Conservation (phyloP, 164 flowering plant genomes). For the Akebia trifoliata region DNA sequence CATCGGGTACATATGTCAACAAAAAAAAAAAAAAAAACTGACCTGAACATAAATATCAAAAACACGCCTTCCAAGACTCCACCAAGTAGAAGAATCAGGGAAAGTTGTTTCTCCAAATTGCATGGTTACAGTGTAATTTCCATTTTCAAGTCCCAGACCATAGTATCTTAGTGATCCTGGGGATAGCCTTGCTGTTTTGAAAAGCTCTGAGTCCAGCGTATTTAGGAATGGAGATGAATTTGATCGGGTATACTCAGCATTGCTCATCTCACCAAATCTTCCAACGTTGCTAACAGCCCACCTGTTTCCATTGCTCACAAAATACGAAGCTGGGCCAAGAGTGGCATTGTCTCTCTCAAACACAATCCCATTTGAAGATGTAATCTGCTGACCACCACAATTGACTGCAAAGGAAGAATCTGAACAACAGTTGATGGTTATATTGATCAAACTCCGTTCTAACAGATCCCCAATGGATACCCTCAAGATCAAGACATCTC, state of each 20-base stretch:
- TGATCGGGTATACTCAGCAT: conserved; percentile 26
- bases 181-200: conserved; percentile 66
- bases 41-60: conserved; percentile 89
- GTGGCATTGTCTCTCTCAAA: conserved; percentile 52
- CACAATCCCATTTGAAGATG: conserved; percentile 22
- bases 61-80: conserved; percentile 67
- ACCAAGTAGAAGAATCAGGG: conserved; percentile 35
- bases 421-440: conserved; percentile 18
- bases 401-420: conserved; percentile 70
- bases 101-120: conserved; percentile 66
- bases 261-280: conserved; percentile 29
- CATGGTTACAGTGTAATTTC: conserved; percentile 59
- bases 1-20: no score
- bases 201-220: conserved; percentile 59
- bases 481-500: no score
- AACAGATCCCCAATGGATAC: no score
- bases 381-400: conserved; percentile 67
- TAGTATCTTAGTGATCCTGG: conserved; percentile 79
- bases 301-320: conserved; percentile 36
- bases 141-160: conserved; percentile 87
- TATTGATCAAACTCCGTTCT: not conserved
- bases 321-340: conserved; percentile 68
- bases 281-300: conserved; percentile 91
- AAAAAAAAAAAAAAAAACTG: no score
- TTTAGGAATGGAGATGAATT: conserved; percentile 35